A percentile compares a stretch with the other conserved stretches of the same genome.
Conservation (phyloP, 2,329 filamentous ascomycete species). For the Trichoderma koningii region DNA sequence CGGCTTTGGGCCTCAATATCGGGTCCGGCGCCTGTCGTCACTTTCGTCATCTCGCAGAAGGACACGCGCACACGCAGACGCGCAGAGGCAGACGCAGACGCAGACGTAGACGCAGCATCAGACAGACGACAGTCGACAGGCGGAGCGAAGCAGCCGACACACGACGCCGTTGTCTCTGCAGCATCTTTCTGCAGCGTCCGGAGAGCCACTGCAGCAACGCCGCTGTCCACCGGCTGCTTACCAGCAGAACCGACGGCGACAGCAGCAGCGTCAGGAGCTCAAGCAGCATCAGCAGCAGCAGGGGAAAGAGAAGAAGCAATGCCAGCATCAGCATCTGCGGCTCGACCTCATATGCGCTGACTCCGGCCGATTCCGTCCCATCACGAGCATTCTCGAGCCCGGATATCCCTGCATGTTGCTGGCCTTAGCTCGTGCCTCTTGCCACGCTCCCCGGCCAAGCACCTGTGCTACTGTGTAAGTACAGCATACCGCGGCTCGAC, state of each 20-base stretch:
- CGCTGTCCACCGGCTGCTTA: background rate
- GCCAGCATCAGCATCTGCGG: background rate
- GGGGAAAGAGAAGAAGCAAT: background rate
- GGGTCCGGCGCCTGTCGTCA: slow-evolving; percentile 15
- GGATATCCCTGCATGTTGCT: slow-evolving; percentile 1
- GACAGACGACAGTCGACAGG: background rate
- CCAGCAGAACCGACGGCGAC: slow-evolving; percentile 9
- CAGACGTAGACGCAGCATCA: slow-evolving; percentile 11
- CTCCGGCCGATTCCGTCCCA: slow-evolving; percentile 1
- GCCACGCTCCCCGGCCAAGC: background rate
- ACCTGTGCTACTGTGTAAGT: background rate
- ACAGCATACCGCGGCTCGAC: background rate
- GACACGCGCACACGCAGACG: slow-evolving; percentile 16
- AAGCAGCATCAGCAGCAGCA: background rate
- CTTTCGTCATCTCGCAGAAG: slow-evolving; percentile 28
- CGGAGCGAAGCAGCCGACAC: background rate
- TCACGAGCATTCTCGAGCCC: background rate
- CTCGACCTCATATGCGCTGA: background rate
- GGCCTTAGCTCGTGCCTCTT: background rate
- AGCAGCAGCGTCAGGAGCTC: background rate
- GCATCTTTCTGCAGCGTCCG: slow-evolving; percentile 8
- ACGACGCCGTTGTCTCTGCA: slow-evolving; percentile 6
- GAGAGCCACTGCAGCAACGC: slow-evolving; percentile 11
- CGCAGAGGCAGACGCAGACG: slow-evolving; percentile 20
- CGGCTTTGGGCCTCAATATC: slow-evolving; percentile 18